Percentiles rank a stretch among this genome's conserved stretches.
phyloP scores from a whole-genome alignment of 176 grass and related monocot genomes.

The Rhipidocladum racemiflorum region DNA sequence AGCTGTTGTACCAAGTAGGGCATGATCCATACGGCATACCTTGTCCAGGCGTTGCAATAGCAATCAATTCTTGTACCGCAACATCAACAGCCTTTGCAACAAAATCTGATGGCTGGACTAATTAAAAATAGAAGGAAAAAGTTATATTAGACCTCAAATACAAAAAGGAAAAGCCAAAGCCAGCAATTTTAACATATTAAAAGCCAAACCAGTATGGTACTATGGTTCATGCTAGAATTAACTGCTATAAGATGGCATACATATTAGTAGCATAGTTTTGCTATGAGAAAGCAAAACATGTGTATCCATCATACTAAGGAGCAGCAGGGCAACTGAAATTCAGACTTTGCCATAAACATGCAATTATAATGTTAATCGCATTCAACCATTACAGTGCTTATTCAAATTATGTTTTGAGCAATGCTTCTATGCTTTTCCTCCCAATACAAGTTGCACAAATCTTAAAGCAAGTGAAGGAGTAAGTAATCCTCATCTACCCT shows the following conservation, averaged over 20 bases:
- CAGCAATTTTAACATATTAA: background rate
- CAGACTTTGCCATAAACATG: background rate
- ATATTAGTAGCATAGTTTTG: background rate
- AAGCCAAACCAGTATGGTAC: background rate
- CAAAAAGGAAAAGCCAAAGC: background rate
- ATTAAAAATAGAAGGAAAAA: slow-evolving; percentile 14
- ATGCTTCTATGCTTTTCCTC: no score
- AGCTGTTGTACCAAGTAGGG: background rate
- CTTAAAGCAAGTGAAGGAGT: no score
- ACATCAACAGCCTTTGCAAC: slow-evolving; percentile 66
- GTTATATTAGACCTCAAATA: slow-evolving; percentile 24
- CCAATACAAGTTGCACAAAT: no score
- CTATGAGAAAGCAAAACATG: background rate
- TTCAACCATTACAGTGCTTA: background rate
- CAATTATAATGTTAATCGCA: background rate
- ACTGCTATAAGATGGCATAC: background rate
- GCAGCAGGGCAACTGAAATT: background rate
- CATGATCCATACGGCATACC: slow-evolving; percentile 37
- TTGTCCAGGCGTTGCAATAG: slow-evolving; percentile 81
- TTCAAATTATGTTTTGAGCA: slow-evolving; percentile 8
- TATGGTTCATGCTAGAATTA: background rate
- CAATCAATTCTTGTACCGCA: slow-evolving; percentile 56
- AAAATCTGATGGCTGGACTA: slow-evolving; percentile 62
- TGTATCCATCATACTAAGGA: background rate
- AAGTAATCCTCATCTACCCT: no score